A percentile compares a stretch with the other conserved stretches of the same genome.
Conservation (phyloP, 331 rosid genomes). For the Pyracantha coccinea region DNA sequence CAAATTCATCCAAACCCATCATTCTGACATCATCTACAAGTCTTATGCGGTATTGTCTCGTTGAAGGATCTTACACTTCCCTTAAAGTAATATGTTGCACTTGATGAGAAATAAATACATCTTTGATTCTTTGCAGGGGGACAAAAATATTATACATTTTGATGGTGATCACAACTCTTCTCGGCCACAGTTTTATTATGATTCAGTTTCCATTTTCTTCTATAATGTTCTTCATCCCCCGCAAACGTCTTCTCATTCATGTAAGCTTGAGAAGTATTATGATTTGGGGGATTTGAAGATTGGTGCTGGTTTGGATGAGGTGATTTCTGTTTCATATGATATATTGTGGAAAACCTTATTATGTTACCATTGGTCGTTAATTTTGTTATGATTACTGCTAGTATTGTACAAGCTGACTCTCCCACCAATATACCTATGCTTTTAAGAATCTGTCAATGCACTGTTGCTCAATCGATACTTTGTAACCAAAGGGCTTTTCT, state of each 20-base stretch:
- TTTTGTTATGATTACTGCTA: not conserved
- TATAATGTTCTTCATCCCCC: slow-evolving; percentile 91
- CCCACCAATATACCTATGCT: not conserved
- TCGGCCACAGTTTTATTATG: slow-evolving; percentile 92
- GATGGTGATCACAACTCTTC: slow-evolving; percentile 96
- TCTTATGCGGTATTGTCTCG: slow-evolving; percentile 59
- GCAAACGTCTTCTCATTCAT: slow-evolving; percentile 40
- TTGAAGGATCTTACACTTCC: slow-evolving; percentile 18
- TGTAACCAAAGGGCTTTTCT: not conserved
- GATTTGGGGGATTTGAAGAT: slow-evolving; percentile 84
- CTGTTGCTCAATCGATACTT: not conserved
- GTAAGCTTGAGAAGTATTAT: slow-evolving; percentile 85
- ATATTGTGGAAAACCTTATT: not conserved
- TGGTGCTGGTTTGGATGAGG: slow-evolving; percentile 81
- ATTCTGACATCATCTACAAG: slow-evolving; percentile 64
- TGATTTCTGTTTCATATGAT: slow-evolving; percentile 14
- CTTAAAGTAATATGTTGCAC: slow-evolving; percentile 4
- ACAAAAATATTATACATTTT: slow-evolving; percentile 79
- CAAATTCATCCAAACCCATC: slow-evolving; percentile 81
- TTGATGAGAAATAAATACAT: slow-evolving; percentile 11
- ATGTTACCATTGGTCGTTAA: not conserved
- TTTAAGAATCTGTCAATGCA: not conserved
- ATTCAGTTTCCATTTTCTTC: slow-evolving; percentile 95
- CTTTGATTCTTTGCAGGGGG: slow-evolving; percentile 57
- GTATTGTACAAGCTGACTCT: not conserved